Base-by-base conservation (phyloP, 306 rosid species). In the Dalbergia cultrata region DNA sequence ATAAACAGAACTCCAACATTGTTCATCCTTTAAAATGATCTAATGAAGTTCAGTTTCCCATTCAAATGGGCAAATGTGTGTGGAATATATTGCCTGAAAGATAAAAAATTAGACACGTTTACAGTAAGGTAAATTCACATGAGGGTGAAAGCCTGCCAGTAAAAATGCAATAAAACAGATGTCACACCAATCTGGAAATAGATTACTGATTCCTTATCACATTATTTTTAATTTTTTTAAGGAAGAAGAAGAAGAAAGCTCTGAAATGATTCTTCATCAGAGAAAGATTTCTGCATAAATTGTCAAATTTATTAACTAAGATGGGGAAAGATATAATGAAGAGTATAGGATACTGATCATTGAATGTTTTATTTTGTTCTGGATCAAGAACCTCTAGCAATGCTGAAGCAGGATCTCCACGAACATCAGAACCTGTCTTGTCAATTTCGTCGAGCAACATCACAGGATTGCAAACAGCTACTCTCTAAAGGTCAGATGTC, bases 351-450 rank as follows among this genome's bases (percentile, higher is more conserved):
- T 94, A 94, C 98, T 94, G 98, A 81, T 94, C 97, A 82, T 88
- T 92, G 92, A 94, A 94, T 76, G 95, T 84, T 80, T 86, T 86
- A 84, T 94, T 94, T 86, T 94, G 98, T 72, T 94, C 98, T 52
- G 97, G 97, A 83, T 94, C 98, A 85, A 94, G 98, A 87, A 94
- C 98, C 86, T 94, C 98, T 67, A 94, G 90, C 84, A 94, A 67
- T 39, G 98, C 98, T 33, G 98, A 94, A 80, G 98, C 97, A 60
- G 98, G 98, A 92, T 94, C 98, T 22, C 98, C 98, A 43, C 97
- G 98, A 75, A 92, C 93, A 87, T 92, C 97, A 59, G 97, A 88
- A 60, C 98, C 97, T 35, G 98, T 91, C 92, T 94, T 94, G 90
- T 94, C 98, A 73, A 94, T 92, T 86, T 94, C 98, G 79, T 94